phyloP scores from a whole-genome alignment of 805 yeast genomes.

The Spathaspora sp. region DNA sequence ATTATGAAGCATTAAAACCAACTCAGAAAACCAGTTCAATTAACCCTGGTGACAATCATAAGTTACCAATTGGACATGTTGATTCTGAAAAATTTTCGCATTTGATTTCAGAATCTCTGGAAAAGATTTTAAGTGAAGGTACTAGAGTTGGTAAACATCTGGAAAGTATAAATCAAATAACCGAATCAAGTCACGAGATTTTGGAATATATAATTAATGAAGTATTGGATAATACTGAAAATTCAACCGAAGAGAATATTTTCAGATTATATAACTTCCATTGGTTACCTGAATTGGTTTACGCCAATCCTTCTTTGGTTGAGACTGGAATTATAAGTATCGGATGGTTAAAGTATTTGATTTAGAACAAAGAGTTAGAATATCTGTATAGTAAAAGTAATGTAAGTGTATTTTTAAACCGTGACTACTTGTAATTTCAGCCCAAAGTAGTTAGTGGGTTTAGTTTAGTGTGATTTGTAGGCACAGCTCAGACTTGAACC shows the following conservation, averaged over 20 bases:
- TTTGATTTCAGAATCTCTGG: constrained; percentile 20
- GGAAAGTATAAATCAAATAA: constrained; percentile 21
- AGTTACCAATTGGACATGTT: constrained; percentile 33
- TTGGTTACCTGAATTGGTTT: constrained; percentile 40
- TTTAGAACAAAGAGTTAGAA: constrained; percentile 17
- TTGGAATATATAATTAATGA: constrained; percentile 27
- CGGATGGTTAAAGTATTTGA: constrained; percentile 37
- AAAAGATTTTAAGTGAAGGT: constrained; percentile 14
- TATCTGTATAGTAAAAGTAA: not conserved
- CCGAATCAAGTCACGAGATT: constrained; percentile 29
- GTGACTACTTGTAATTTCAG: no score
- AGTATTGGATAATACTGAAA: constrained; percentile 21
- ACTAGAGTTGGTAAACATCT: constrained; percentile 12
- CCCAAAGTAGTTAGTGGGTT: no score
- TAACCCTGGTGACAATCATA: constrained; percentile 13
- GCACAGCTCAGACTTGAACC: not conserved
- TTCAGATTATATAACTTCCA: constrained; percentile 34
- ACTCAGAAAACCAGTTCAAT: constrained; percentile 7
- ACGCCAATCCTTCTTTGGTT: constrained; percentile 38
- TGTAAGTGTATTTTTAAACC: not conserved
- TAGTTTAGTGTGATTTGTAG: no score
- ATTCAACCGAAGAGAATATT: constrained; percentile 14
- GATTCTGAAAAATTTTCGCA: constrained; percentile 28
- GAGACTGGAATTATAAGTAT: constrained; percentile 29
- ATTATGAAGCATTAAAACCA: constrained; percentile 39